Conservation (phyloP, 768 basidiomycete genomes). For the Podaxis pistillaris region DNA sequence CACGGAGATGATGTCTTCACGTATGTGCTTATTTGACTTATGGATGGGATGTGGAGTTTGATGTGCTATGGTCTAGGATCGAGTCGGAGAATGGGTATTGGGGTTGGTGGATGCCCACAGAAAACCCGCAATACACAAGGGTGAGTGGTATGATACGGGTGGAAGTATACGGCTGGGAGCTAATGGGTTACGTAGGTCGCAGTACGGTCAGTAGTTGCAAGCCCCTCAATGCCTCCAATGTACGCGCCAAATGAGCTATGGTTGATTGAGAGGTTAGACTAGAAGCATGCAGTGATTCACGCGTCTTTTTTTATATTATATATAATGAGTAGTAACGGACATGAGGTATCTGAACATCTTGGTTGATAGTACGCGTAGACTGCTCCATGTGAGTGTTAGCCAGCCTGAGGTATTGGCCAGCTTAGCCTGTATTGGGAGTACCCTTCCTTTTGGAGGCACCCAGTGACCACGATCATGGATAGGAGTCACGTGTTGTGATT, state of each 20-base stretch:
- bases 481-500: neutral
- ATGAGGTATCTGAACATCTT: neutral
- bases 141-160: neutral
- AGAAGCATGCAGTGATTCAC: neutral
- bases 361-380: neutral
- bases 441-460: neutral
- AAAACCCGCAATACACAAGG: slow-evolving; percentile 4
- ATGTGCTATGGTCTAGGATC: neutral
- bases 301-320: neutral
- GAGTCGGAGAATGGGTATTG: slow-evolving; percentile 13
- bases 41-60: neutral
- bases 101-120: slow-evolving; percentile 13
- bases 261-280: slow-evolving; percentile 10
- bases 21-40: neutral
- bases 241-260: slow-evolving; percentile 7
- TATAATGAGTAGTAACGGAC: neutral
- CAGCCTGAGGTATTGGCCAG: neutral
- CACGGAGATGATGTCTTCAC: slow-evolving; percentile 13
- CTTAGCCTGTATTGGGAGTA: neutral
- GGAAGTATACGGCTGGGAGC: neutral
- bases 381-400: neutral
- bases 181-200: neutral
- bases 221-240: neutral
- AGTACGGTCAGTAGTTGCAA: neutral
- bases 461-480: neutral